Evolutionary conservation across 352 stramenopile species (phyloP).

Genomic region (Phytopythium montanum): DNA sequence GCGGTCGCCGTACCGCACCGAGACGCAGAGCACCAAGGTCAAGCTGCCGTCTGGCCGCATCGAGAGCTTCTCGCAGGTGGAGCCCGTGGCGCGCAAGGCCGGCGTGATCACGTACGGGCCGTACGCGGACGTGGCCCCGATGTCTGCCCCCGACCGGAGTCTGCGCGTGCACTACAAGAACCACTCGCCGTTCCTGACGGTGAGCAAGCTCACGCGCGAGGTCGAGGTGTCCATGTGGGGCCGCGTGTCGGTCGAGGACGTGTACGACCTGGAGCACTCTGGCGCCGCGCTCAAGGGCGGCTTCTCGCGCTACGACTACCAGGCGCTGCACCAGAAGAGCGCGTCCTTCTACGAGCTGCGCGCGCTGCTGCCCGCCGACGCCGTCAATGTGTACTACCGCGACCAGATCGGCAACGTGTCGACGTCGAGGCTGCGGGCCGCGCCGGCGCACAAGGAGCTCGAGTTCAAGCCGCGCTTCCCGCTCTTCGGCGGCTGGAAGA

Average conservation of each 20-base stretch:
- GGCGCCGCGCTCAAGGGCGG: constrained; percentile 80
- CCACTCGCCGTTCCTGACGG: constrained; percentile 82
- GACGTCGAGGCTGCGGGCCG: constrained; percentile 65
- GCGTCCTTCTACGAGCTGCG: constrained; percentile 79
- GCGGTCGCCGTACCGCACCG: constrained; percentile 67
- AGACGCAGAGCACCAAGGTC: constrained; percentile 82
- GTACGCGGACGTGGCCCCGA: constrained; percentile 53
- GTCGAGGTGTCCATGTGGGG: constrained; percentile 91
- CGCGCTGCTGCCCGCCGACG: constrained; percentile 65
- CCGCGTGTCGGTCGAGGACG: constrained; percentile 83
- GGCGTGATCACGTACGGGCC: constrained; percentile 74
- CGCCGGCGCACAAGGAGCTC: constrained; percentile 54
- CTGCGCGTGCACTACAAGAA: constrained; percentile 84
- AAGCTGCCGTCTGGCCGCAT: constrained; percentile 76
- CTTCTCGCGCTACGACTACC: constrained; percentile 88
- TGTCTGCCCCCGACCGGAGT: constrained; percentile 17
- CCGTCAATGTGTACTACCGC: constrained; percentile 89
- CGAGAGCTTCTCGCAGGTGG: constrained; percentile 60
- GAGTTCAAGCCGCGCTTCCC: constrained; percentile 85
- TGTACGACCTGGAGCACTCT: constrained; percentile 86
- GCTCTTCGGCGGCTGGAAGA: constrained; percentile 89
- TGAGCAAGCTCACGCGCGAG: constrained; percentile 80
- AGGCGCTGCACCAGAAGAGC: constrained; percentile 48
- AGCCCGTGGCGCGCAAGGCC: constrained; percentile 68
- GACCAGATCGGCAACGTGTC: constrained; percentile 91